These are phyloP conservation scores for Lachancea nothofagi DNA, from an alignment of 805 yeast genomes.

Conservation along the genomic window DNA sequence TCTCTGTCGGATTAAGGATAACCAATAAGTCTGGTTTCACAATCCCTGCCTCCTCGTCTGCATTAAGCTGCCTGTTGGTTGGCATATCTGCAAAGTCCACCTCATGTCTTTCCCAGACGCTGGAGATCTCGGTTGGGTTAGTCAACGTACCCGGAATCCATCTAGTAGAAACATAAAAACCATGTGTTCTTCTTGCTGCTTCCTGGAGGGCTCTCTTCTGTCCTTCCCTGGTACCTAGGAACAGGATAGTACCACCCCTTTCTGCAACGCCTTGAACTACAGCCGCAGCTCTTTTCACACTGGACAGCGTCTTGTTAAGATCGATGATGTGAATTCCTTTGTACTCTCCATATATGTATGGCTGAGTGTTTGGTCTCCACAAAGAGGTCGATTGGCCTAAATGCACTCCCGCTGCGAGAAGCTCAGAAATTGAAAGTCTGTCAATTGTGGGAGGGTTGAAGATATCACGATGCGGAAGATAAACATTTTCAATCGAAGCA, in stretches of 20 bases:
- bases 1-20: constrained; percentile 81
- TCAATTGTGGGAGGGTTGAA: constrained; percentile 51
- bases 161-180: constrained; percentile 73
- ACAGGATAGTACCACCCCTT: constrained; percentile 79
- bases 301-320: constrained; percentile 71
- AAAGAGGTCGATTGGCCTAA: constrained; percentile 82
- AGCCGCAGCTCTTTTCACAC: constrained; percentile 74
- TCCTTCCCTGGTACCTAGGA: constrained; percentile 78
- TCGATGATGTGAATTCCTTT: constrained; percentile 90
- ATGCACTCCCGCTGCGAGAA: constrained; percentile 91
- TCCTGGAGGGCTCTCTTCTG: constrained; percentile 67
- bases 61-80: constrained; percentile 52
- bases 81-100: constrained; percentile 68
- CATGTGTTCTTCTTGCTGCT: constrained; percentile 73
- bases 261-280: constrained; percentile 79
- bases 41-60: constrained; percentile 45
- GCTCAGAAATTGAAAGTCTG: constrained; percentile 59
- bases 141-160: constrained; percentile 97
- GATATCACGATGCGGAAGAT: constrained; percentile 63
- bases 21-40: constrained; percentile 88
- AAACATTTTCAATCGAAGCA: constrained; percentile 53
- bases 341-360: constrained; percentile 81
- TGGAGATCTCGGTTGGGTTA: constrained; percentile 63
- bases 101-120: constrained; percentile 60
- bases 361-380: constrained; percentile 78